Percentiles rank a stretch among this genome's conserved stretches.
Evolutionary conservation across 1,139 yeast species (phyloP).

Genomic region (Zygosaccharomyces pseudobailii): DNA sequence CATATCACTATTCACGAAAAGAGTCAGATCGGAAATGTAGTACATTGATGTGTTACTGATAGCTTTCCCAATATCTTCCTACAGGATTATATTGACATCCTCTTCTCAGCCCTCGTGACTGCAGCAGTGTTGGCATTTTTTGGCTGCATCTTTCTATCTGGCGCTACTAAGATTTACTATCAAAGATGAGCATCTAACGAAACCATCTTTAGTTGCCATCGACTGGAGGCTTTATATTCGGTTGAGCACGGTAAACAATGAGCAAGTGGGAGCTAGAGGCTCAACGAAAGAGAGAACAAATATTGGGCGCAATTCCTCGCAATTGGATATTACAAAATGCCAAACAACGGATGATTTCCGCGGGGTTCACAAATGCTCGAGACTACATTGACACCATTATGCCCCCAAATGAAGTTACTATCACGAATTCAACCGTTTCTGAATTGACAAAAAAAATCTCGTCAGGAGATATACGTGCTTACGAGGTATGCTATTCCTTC

Average conservation of each 20-base stretch:
- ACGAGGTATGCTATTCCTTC: slow-evolving; percentile 45
- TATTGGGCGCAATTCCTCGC: slow-evolving; percentile 9
- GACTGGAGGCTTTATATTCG: neutral
- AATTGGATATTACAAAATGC: slow-evolving; percentile 11
- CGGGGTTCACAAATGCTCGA: slow-evolving; percentile 6
- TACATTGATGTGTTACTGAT: too few relatives aligned
- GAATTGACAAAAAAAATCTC: slow-evolving; percentile 33
- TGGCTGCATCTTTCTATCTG: neutral
- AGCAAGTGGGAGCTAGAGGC: slow-evolving; percentile 9
- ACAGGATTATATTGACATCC: too few relatives aligned
- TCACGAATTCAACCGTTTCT: slow-evolving; percentile 36
- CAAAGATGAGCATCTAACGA: neutral
- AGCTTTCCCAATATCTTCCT: too few relatives aligned
- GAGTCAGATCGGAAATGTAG: too few relatives aligned
- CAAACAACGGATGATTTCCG: slow-evolving; percentile 5
- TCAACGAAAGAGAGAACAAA: slow-evolving; percentile 9
- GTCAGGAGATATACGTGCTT: slow-evolving; percentile 36
- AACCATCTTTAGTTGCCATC: neutral
- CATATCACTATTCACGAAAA: too few relatives aligned
- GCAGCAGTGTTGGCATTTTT: neutral
- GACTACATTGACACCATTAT: slow-evolving; percentile 12
- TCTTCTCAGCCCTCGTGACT: too few relatives aligned
- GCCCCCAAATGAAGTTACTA: slow-evolving; percentile 33
- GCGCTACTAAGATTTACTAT: neutral
- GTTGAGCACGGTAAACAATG: neutral